A percentile compares a stretch with the other conserved stretches of the same genome.
phyloP scores from a whole-genome alignment of 176 grass and related monocot genomes.

The Carex parvula region DNA sequence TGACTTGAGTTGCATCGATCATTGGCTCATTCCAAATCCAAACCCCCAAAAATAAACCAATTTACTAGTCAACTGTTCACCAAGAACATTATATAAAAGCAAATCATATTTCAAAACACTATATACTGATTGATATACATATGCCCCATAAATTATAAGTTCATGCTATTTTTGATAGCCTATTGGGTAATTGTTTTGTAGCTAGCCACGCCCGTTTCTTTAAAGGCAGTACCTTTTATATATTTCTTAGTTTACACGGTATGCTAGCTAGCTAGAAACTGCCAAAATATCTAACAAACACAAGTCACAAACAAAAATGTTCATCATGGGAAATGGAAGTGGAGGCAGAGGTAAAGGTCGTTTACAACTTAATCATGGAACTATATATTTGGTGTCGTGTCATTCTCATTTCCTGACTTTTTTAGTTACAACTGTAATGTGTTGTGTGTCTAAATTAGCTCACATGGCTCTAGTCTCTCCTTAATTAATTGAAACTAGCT shows the following conservation, averaged over 20 bases:
- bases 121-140: neutral
- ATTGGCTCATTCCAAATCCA: no score
- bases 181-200: neutral
- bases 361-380: neutral
- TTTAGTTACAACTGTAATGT: neutral
- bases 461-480: neutral
- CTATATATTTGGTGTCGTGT: neutral
- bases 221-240: neutral
- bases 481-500: no score
- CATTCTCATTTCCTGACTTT: conserved; percentile 4
- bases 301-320: neutral
- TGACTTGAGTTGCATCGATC: no score
- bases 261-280: neutral
- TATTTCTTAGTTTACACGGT: conserved; percentile 6
- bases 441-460: neutral
- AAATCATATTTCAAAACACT: neutral
- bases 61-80: no score
- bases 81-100: neutral
- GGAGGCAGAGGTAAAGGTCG: neutral
- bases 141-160: neutral
- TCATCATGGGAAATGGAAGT: conserved; percentile 9
- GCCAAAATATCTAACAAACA: neutral
- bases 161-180: neutral
- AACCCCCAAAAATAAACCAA: no score
- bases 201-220: neutral